A percentile compares a stretch with the other conserved stretches of the same genome.
phyloP scores from a whole-genome alignment of 73 alveolate genomes.

The Paramecium tetraurelia region DNA sequence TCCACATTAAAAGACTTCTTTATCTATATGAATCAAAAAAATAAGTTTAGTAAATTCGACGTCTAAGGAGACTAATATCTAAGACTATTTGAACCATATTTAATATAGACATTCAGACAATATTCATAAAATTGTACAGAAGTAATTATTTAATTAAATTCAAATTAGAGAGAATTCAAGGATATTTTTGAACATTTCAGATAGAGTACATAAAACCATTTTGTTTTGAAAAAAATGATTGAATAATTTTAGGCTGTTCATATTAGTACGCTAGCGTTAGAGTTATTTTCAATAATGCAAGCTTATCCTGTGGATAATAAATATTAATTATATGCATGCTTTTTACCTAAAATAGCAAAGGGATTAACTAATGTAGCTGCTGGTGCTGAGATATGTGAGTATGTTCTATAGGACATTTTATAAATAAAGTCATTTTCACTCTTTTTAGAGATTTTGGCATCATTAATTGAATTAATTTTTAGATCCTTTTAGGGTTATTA shows the following conservation, averaged over 20 bases:
- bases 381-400: constrained; percentile 54
- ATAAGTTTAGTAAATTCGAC: constrained; percentile 63
- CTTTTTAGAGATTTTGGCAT: constrained; percentile 71
- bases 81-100: constrained; percentile 73
- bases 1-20: constrained; percentile 45
- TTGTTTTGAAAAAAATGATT: constrained; percentile 32
- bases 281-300: constrained; percentile 51
- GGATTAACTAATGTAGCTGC: constrained; percentile 32
- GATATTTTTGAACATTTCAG: constrained; percentile 48
- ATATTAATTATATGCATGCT: constrained; percentile 47
- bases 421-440: constrained; percentile 60
- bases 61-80: constrained; percentile 66
- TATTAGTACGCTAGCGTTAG: constrained; percentile 35
- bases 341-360: constrained; percentile 55
- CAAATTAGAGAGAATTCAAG: constrained; percentile 45
- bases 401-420: constrained; percentile 37
- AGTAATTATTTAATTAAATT: background rate
- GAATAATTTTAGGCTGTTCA: constrained; percentile 42
- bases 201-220: constrained; percentile 46
- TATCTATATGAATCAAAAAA: constrained; percentile 47
- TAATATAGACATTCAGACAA: constrained; percentile 24
- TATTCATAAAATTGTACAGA: constrained; percentile 61
- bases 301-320: constrained; percentile 44
- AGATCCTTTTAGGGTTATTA: constrained; percentile 71
- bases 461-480: constrained; percentile 76